These are phyloP conservation scores for Fusarium sublunatum DNA, from an alignment of 2,329 filamentous ascomycete species.

Conservation along the genomic window DNA sequence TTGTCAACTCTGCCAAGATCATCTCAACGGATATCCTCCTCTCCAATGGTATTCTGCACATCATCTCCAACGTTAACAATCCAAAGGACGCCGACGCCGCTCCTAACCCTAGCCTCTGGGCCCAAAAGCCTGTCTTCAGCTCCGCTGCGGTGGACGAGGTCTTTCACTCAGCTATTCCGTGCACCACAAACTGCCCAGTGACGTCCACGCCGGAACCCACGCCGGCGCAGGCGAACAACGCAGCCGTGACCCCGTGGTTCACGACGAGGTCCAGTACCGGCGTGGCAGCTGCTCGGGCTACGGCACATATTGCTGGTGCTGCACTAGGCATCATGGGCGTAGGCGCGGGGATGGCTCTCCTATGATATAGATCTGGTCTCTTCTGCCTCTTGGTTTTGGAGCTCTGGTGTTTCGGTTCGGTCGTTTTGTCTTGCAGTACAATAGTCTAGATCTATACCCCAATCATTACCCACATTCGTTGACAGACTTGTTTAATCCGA, in stretches of 20 bases:
- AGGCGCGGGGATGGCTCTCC: conserved; percentile 46
- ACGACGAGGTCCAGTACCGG: conserved; percentile 42
- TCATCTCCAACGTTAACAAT: conserved; percentile 66
- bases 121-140: conserved; percentile 64
- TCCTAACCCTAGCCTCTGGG: conserved; percentile 53
- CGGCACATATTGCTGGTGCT: conserved; percentile 45
- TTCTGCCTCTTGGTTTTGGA: conserved; percentile 1
- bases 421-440: neutral
- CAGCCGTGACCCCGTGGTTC: conserved; percentile 35
- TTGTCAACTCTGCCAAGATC: conserved; percentile 65
- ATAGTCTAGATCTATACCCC: conserved; percentile 8
- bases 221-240: conserved; percentile 36
- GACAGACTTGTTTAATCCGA: neutral
- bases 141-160: conserved; percentile 59
- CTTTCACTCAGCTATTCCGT: conserved; percentile 58
- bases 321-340: conserved; percentile 49
- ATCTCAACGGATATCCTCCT: conserved; percentile 64
- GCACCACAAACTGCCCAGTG: conserved; percentile 51
- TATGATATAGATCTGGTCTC: conserved; percentile 23
- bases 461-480: conserved; percentile 27
- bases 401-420: conserved; percentile 18
- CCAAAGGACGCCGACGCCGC: conserved; percentile 51
- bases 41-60: conserved; percentile 68
- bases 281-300: conserved; percentile 39
- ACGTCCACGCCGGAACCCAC: conserved; percentile 21